These are phyloP conservation scores for Gillenia trifoliata DNA, from an alignment of 306 rosid species.

Conservation along the genomic window DNA sequence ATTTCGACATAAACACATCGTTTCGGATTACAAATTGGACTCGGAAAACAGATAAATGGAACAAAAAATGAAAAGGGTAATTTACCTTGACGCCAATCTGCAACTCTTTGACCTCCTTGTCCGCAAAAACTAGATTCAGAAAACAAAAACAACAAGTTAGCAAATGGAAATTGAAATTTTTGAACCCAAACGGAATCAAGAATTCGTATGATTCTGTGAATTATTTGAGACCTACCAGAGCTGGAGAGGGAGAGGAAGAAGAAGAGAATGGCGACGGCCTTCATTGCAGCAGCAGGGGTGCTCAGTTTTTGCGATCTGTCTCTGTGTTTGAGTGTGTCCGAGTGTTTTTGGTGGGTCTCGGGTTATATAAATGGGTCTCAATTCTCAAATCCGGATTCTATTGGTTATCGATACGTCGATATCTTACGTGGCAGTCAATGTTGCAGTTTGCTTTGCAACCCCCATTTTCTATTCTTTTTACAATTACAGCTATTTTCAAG, in stretches of 20 bases:
- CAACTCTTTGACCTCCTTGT: slow-evolving; percentile 73
- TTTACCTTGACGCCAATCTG: slow-evolving; percentile 93
- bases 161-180: not conserved
- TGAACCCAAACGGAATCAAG: not conserved
- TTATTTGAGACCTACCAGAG: slow-evolving; percentile 41
- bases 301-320: slow-evolving; percentile 18
- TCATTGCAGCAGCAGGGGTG: slow-evolving; percentile 20
- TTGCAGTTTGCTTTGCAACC: not conserved
- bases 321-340: not conserved
- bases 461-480: not conserved
- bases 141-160: not conserved
- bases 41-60: not conserved
- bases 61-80: not conserved
- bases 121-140: slow-evolving; percentile 49
- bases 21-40: not conserved
- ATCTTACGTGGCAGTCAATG: not conserved
- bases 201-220: not conserved
- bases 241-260: slow-evolving; percentile 23
- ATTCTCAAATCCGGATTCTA: not conserved
- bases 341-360: not conserved
- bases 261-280: slow-evolving; percentile 33
- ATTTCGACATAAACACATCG: not conserved
- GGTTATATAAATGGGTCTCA: not conserved
- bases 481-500: not conserved
- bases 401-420: slow-evolving; percentile 13